Percentiles rank a stretch among this genome's conserved stretches.
These are phyloP conservation scores for Ilex asprella DNA, from an alignment of 257 asterid genomes.

Conservation along the genomic window DNA sequence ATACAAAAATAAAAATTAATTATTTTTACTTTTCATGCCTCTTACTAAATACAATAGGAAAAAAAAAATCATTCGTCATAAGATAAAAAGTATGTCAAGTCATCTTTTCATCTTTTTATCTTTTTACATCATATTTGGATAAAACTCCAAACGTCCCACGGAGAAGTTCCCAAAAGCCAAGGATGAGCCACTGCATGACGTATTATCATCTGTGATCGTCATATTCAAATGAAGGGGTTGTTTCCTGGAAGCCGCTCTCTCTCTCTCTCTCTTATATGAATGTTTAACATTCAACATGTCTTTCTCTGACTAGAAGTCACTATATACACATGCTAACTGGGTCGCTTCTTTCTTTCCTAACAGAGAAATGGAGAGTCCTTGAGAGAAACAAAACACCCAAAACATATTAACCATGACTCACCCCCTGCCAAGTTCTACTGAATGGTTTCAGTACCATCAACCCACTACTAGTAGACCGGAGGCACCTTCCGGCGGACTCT, in stretches of 20 bases:
- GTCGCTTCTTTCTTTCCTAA: background rate
- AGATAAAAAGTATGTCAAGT: no score
- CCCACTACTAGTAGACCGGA: background rate
- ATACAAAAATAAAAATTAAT: no score
- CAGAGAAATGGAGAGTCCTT: background rate
- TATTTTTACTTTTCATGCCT: no score
- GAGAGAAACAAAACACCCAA: no score
- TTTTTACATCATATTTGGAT: no score
- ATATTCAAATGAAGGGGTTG: background rate
- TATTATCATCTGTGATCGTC: no score
- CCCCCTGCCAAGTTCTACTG: background rate
- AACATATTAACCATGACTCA: background rate
- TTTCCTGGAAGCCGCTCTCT: background rate
- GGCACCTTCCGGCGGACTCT: background rate
- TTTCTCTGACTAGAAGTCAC: background rate
- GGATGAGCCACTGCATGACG: no score
- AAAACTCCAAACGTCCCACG: no score
- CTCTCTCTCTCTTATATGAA: background rate
- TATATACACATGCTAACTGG: background rate
- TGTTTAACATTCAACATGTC: background rate
- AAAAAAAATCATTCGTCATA: no score
- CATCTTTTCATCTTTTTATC: no score
- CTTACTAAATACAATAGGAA: no score
- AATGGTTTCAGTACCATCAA: background rate
- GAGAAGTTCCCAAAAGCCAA: no score